Percentiles rank a stretch among this genome's conserved stretches.
Evolutionary conservation across 306 rosid species (phyloP).

Genomic region (Vachellia collinsii): DNA sequence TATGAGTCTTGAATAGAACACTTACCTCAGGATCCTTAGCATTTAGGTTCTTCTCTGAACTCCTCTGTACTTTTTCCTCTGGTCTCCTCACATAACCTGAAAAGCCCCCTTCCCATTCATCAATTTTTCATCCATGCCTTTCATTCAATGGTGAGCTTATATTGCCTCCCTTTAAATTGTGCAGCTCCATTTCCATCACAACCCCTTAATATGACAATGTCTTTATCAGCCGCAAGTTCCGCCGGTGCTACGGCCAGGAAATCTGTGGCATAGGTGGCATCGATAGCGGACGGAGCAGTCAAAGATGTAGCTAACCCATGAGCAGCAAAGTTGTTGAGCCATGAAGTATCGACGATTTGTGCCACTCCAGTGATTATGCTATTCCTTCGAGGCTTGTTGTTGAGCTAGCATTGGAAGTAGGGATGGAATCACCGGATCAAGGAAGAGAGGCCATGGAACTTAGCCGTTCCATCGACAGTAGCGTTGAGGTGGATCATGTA

Average conservation of each 20-base stretch:
- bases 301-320: background rate
- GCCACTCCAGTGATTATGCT: conserved; percentile 97
- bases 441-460: conserved; percentile 46
- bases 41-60: too few species aligned
- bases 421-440: conserved; percentile 80
- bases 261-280: conserved; percentile 42
- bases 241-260: conserved; percentile 42
- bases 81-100: too few species aligned
- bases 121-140: too few species aligned
- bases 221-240: conserved; percentile 48
- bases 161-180: too few species aligned
- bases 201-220: conserved; percentile 40
- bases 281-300: too few species aligned
- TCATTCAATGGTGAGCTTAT: too few species aligned
- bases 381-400: conserved; percentile 86
- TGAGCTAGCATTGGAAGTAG: conserved; percentile 82
- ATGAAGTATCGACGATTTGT: conserved; percentile 94
- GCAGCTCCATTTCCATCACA: conserved; percentile 51
- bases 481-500: background rate
- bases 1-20: too few species aligned
- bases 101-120: too few species aligned
- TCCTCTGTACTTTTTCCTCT: too few species aligned
- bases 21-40: too few species aligned
- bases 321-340: conserved; percentile 62
- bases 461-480: conserved; percentile 11